These are phyloP conservation scores for Colletotrichum salicis DNA, from an alignment of 2,329 filamentous ascomycete species.

Conservation along the genomic window DNA sequence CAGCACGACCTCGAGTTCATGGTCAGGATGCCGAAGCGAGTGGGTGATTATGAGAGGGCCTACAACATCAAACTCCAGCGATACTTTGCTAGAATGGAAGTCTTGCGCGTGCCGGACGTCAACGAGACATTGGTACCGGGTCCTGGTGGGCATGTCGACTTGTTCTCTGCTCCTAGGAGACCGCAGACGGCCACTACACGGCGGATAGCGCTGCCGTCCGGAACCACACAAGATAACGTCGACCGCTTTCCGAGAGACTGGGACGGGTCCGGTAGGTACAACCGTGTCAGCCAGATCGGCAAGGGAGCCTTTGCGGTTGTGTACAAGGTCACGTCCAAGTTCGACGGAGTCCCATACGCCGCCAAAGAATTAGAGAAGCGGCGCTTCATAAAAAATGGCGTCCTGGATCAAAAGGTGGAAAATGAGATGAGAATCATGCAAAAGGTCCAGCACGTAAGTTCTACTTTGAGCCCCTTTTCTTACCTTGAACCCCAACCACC, in stretches of 20 bases:
- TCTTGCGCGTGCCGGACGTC: conserved; percentile 42
- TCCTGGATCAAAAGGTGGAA: conserved; percentile 90
- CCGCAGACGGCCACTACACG: conserved; percentile 24
- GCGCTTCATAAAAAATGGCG: conserved; percentile 90
- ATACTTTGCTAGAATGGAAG: conserved; percentile 64
- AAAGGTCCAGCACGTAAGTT: conserved; percentile 79
- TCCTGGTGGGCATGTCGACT: conserved; percentile 56
- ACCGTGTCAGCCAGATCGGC: conserved; percentile 82
- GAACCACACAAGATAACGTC: conserved; percentile 45
- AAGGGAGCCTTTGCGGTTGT: conserved; percentile 96
- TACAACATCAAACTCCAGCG: conserved; percentile 76
- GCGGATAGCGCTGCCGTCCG: conserved; percentile 36
- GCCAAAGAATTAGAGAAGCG: conserved; percentile 96
- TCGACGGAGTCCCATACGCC: conserved; percentile 83
- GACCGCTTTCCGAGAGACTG: conserved; percentile 69
- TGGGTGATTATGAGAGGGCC: conserved; percentile 70
- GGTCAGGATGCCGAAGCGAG: conserved; percentile 83
- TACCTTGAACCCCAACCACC: neutral
- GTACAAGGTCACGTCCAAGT: conserved; percentile 88
- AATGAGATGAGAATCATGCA: conserved; percentile 99
- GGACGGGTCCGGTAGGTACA: conserved; percentile 87
- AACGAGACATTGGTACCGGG: conserved; percentile 60
- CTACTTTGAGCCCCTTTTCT: neutral
- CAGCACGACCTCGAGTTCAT: conserved; percentile 78
- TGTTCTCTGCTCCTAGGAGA: conserved; percentile 41